Base-by-base conservation (phyloP, 257 asterid genomes). In the Henckelia pumila region DNA sequence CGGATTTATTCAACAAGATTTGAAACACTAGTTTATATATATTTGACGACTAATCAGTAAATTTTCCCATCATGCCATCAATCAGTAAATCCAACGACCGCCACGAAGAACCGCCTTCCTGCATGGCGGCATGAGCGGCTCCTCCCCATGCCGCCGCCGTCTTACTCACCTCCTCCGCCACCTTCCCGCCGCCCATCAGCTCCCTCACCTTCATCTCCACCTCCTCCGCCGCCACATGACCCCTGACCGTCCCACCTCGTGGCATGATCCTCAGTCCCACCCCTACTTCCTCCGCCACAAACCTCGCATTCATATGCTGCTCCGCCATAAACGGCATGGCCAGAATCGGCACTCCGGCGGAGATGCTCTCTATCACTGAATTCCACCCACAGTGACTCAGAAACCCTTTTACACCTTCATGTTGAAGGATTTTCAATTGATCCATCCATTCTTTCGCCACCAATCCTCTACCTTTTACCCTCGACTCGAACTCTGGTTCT, bases 301-400 rank as follows among this genome's bases (percentile, higher is more conserved):
- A 19, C 29, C 82, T 78, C n/a, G 91, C 82, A 61, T 87, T 89
- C 64, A 87, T 0, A 21, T 85, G 91, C 66, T 89, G 95, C 47
- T 89, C 95, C 55, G 95, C 97, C 81, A 88, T 84, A 28, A 88
- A 70, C 8, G 97, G 95, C 68, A 88, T 13, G 3, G 89, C 94
- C 0, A 89, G 64, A 13, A 89, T 72, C 11, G 97, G 92, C 13
- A 88, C 89, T 0, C 77, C 78, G 23, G 86, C 81, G 47, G 73
- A 73, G 40, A 88, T 40, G 60, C 94, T 78, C 61, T 89, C 97
- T 61, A 64, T 14, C 63, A 83, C 86, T 9, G 97, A 89, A 69
- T 89, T 89, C 94, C 95, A 89, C 63, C 97, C 97, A 19, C 97
- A 89, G 56, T 90, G 96, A 66, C 92, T 84, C 77, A 90, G 52